Evolutionary conservation across 495 filamentous ascomycete genomes (phyloP).

Genomic region (Peziza echinospora): DNA sequence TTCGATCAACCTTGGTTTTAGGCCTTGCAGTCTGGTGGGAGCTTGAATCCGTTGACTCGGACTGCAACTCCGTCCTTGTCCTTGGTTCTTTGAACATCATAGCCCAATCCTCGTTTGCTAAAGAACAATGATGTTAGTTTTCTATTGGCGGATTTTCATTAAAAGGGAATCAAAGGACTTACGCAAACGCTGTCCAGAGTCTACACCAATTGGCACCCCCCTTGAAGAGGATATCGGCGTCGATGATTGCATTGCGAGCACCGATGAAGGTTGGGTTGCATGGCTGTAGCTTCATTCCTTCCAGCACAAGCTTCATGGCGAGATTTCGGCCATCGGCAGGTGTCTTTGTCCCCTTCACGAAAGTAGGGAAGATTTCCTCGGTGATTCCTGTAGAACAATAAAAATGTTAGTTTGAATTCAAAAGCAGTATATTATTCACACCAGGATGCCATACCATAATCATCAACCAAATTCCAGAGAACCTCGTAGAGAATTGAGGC

Average conservation of each 20-base stretch:
- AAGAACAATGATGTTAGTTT: too few relatives aligned
- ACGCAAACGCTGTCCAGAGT: constrained; percentile 34
- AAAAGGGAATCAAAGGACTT: too few relatives aligned
- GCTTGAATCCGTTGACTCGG: too few relatives aligned
- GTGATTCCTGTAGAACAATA: too few relatives aligned
- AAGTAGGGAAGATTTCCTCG: constrained; percentile 23
- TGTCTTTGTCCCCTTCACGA: constrained; percentile 23
- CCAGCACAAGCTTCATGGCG: constrained; percentile 30
- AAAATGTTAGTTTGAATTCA: too few relatives aligned
- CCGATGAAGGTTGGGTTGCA: constrained; percentile 31
- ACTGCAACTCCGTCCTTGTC: too few relatives aligned
- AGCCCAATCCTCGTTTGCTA: constrained; percentile 28
- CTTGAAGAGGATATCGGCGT: constrained; percentile 30
- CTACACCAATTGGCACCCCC: constrained; percentile 29
- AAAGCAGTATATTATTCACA: too few relatives aligned
- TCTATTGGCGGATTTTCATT: too few relatives aligned
- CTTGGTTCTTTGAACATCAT: too few relatives aligned
- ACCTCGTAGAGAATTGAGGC: constrained; percentile 32
- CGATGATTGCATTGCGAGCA: constrained; percentile 31
- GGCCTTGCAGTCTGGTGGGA: too few relatives aligned
- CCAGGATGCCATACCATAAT: too few relatives aligned
- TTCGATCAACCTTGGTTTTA: too few relatives aligned
- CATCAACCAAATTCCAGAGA: constrained; percentile 32
- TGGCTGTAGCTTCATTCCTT: constrained; percentile 34
- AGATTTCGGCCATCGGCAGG: constrained; percentile 30